Evolutionary conservation across 1,284 basidiomycete species (phyloP).

Genomic region (Thelephora terrestris): DNA sequence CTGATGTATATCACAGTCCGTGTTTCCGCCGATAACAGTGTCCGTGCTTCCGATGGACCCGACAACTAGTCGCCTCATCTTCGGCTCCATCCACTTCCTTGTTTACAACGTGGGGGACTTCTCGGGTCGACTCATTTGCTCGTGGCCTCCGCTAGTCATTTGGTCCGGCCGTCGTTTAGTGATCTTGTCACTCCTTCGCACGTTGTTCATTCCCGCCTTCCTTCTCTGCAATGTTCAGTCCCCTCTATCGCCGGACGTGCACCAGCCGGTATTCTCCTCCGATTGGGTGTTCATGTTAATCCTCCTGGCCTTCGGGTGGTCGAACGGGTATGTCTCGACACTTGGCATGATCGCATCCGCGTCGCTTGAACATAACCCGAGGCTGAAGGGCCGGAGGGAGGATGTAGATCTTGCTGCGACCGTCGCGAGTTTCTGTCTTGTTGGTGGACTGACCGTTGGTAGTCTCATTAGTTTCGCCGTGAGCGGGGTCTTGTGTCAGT

Average conservation of each 20-base stretch:
- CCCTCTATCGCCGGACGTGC: background rate
- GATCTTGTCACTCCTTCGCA: conserved; percentile 54
- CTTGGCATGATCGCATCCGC: conserved; percentile 65
- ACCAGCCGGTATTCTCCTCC: conserved; percentile 45
- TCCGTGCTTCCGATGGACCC: conserved; percentile 60
- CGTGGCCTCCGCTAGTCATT: conserved; percentile 52
- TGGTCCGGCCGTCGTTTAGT: conserved; percentile 59
- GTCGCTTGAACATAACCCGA: conserved; percentile 62
- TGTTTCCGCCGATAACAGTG: conserved; percentile 79
- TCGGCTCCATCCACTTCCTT: conserved; percentile 64
- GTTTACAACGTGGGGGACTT: conserved; percentile 75
- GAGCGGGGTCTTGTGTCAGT: conserved; percentile 51
- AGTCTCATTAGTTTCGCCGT: conserved; percentile 75
- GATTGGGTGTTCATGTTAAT: conserved; percentile 69
- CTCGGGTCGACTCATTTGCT: conserved; percentile 63
- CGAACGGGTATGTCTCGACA: conserved; percentile 69
- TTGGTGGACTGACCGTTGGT: conserved; percentile 66
- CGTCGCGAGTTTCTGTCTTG: conserved; percentile 68
- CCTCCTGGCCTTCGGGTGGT: conserved; percentile 61
- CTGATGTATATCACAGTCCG: conserved; percentile 39
- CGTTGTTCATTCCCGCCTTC: conserved; percentile 76
- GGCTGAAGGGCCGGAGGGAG: conserved; percentile 48
- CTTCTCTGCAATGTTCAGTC: conserved; percentile 70
- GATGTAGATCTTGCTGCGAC: conserved; percentile 81
- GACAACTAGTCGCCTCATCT: conserved; percentile 48